These are phyloP conservation scores for Cryphonectria naterciae DNA, from an alignment of 2,329 filamentous ascomycete genomes.

Conservation along the genomic window DNA sequence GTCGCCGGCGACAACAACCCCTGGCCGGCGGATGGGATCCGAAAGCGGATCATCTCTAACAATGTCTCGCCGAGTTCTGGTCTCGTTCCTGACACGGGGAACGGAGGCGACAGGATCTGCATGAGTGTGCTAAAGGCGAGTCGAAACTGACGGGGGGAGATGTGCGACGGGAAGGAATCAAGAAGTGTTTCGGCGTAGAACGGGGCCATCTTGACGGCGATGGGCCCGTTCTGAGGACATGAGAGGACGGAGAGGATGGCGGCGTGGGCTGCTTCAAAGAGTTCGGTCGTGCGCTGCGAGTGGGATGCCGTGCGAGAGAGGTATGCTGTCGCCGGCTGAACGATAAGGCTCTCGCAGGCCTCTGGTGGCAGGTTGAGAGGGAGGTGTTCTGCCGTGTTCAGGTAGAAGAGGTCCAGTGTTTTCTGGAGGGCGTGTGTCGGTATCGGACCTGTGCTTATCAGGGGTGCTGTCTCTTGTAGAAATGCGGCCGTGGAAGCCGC, in stretches of 20 bases:
- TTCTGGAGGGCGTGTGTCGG: slow-evolving; percentile 69
- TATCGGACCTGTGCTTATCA: slow-evolving; percentile 52
- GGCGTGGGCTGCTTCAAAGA: slow-evolving; percentile 90
- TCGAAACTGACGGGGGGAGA: slow-evolving; percentile 84
- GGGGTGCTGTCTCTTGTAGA: slow-evolving; percentile 61
- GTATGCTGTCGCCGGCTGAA: slow-evolving; percentile 76
- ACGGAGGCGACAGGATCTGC: slow-evolving; percentile 80
- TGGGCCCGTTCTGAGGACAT: slow-evolving; percentile 73
- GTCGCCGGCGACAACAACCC: slow-evolving; percentile 47
- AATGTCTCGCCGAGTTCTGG: slow-evolving; percentile 80
- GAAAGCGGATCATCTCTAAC: slow-evolving; percentile 75
- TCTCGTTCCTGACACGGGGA: slow-evolving; percentile 71
- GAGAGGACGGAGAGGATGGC: slow-evolving; percentile 80
- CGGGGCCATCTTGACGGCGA: slow-evolving; percentile 74
- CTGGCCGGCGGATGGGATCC: slow-evolving; percentile 59
- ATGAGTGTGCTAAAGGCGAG: slow-evolving; percentile 86
- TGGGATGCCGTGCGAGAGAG: slow-evolving; percentile 55
- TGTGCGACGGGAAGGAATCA: slow-evolving; percentile 74
- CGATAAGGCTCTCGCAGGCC: slow-evolving; percentile 72
- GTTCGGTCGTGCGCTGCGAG: slow-evolving; percentile 52
- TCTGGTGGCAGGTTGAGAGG: slow-evolving; percentile 69
- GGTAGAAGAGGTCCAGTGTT: slow-evolving; percentile 82
- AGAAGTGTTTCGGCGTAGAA: slow-evolving; percentile 85
- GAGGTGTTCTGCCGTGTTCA: slow-evolving; percentile 85
- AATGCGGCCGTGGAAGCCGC: slow-evolving; percentile 68